Percentiles rank a stretch among this genome's conserved stretches.
Evolutionary conservation across 2,329 filamentous ascomycete genomes (phyloP).

Genomic region (Trichoderma endophyticum): DNA sequence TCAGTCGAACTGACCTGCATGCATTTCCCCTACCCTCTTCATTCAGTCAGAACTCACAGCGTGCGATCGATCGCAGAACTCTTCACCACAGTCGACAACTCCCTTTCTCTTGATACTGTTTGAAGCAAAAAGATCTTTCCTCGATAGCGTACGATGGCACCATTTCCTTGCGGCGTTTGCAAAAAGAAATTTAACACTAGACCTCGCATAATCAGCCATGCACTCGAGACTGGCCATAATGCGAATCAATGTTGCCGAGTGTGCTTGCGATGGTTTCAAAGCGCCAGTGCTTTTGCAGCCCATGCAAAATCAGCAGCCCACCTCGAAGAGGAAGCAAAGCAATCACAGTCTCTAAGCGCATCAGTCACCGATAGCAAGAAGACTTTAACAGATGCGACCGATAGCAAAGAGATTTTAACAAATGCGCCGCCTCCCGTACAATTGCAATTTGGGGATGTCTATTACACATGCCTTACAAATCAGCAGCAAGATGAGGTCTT

Average conservation of each 20-base stretch:
- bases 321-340: not conserved
- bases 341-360: not conserved
- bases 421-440: not conserved
- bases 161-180: not conserved
- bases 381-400: no score
- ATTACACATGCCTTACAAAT: not conserved
- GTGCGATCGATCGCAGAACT: not conserved
- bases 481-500: not conserved
- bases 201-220: not conserved
- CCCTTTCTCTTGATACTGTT: not conserved
- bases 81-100: not conserved
- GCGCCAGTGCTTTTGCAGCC: not conserved
- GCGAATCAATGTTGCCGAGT: not conserved
- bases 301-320: not conserved
- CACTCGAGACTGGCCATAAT: not conserved
- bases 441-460: not conserved
- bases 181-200: not conserved
- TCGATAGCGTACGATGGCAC: not conserved
- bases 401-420: not conserved
- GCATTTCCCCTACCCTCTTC: not conserved
- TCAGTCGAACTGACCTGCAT: not conserved
- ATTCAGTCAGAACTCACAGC: not conserved
- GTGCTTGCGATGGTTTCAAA: not conserved
- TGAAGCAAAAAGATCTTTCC: not conserved
- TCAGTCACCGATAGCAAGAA: not conserved